Percentiles rank a stretch among this genome's conserved stretches.
Conservation (phyloP, 2,329 filamentous ascomycete species). For the Talaromyces piceae region DNA sequence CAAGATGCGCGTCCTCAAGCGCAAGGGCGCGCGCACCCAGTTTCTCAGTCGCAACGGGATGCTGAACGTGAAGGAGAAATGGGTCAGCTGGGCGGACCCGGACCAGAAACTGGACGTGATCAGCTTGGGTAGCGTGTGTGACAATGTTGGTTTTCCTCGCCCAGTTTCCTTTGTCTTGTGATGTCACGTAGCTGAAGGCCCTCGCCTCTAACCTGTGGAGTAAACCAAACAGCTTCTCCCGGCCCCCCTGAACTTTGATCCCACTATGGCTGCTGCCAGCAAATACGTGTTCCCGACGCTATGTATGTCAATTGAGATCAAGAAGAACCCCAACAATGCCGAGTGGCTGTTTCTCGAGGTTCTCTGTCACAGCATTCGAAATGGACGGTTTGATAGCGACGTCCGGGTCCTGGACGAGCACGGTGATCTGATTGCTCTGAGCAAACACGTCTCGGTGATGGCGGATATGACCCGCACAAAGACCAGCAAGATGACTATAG, state of each 20-base stretch:
- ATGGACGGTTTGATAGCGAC: conserved; percentile 7
- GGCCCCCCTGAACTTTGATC: conserved; percentile 9
- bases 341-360: conserved; percentile 9
- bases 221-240: conserved; percentile 8
- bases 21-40: conserved; percentile 4
- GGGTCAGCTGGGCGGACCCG: conserved; percentile 5
- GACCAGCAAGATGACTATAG: conserved; percentile 5
- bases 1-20: conserved; percentile 7
- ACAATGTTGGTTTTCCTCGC: background rate
- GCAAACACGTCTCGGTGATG: conserved; percentile 7
- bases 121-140: conserved; percentile 7
- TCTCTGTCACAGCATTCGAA: conserved; percentile 3
- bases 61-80: conserved; percentile 8
- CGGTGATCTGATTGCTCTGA: conserved; percentile 6
- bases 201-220: background rate
- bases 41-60: conserved; percentile 2
- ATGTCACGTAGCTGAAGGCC: too few relatives aligned
- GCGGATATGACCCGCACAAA: conserved; percentile 6
- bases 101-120: conserved; percentile 8
- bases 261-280: conserved; percentile 4
- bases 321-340: conserved; percentile 7
- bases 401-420: conserved; percentile 8
- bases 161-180: too few relatives aligned
- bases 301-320: conserved; percentile 8
- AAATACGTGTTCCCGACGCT: conserved; percentile 10